phyloP scores from a whole-genome alignment of 345 rosid genomes.

The Dipteronia dyeriana region DNA sequence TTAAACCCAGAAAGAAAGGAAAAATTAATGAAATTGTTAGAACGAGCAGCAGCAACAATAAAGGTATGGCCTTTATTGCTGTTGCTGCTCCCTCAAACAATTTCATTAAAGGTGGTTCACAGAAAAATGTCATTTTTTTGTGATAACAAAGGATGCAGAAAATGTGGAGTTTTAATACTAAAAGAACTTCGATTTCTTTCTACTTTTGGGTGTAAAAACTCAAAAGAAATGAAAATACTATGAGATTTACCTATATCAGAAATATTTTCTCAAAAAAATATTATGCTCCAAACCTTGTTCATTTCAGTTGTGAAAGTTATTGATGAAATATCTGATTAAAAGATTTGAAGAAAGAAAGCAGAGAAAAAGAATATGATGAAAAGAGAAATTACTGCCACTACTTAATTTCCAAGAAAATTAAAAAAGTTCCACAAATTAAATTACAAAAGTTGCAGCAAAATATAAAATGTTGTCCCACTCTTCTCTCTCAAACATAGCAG shows the following conservation, averaged over 20 bases:
- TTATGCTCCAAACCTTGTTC: too few relatives aligned
- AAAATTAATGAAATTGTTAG: slow-evolving; percentile 9
- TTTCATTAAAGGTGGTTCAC: too few relatives aligned
- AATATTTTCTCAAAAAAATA: too few relatives aligned
- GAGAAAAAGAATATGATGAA: too few relatives aligned
- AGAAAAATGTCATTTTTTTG: not conserved
- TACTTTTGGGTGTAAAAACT: not conserved
- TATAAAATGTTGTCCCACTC: not conserved
- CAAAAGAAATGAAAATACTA: not conserved
- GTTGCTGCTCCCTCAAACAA: too few relatives aligned
- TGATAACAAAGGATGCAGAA: not conserved
- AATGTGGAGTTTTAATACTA: not conserved
- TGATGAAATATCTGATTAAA: too few relatives aligned
- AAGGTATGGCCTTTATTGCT: slow-evolving; percentile 30
- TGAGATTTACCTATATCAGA: not conserved
- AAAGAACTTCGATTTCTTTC: slow-evolving; percentile 2
- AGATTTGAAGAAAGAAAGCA: too few relatives aligned
- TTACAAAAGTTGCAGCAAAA: not conserved
- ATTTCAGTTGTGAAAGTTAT: too few relatives aligned
- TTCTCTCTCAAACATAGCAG: not conserved
- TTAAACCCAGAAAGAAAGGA: slow-evolving; percentile 4
- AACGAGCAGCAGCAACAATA: not conserved
- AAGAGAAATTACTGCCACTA: not conserved
- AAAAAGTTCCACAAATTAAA: not conserved
- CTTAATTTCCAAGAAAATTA: not conserved